Conservation (phyloP, 2,329 filamentous ascomycete genomes). For the Colletotrichum sp. region DNA sequence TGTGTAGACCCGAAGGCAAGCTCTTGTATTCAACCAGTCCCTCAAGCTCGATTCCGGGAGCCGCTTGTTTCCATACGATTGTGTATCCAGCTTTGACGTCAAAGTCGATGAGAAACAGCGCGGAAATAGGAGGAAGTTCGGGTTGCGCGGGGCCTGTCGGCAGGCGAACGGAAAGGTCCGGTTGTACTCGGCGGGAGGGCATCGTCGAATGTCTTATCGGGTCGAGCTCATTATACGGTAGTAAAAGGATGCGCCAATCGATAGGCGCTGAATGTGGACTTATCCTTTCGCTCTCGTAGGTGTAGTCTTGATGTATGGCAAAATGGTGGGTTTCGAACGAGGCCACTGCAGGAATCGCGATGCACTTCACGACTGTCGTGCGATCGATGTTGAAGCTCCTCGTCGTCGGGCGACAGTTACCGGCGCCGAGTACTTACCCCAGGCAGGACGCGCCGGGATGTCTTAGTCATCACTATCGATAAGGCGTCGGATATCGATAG, state of each 20-base stretch:
- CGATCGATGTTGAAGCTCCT: slow-evolving; percentile 18
- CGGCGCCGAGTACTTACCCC: background rate
- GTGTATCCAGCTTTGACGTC: slow-evolving; percentile 93
- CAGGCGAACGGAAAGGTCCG: slow-evolving; percentile 43
- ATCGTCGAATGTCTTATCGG: slow-evolving; percentile 6
- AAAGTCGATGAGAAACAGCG: slow-evolving; percentile 88
- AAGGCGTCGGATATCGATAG: slow-evolving; percentile 3
- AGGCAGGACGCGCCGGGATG: background rate
- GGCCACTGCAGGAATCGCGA: background rate
- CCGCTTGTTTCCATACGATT: slow-evolving; percentile 83
- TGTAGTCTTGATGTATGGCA: background rate
- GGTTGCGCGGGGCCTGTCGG: slow-evolving; percentile 35
- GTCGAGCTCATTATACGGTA: slow-evolving; percentile 5
- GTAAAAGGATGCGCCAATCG: background rate
- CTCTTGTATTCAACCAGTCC: slow-evolving; percentile 96
- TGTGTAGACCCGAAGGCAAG: slow-evolving; percentile 89
- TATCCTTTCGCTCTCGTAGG: background rate
- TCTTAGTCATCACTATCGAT: slow-evolving; percentile 9
- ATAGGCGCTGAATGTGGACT: background rate
- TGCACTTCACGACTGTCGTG: slow-evolving; percentile 13
- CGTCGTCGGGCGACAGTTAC: slow-evolving; percentile 1
- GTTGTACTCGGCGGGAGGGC: slow-evolving; percentile 42
- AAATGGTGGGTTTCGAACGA: background rate
- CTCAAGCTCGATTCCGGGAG: slow-evolving; percentile 75
- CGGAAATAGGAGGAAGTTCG: slow-evolving; percentile 69